These are phyloP conservation scores for Thelephora terrestris DNA, from an alignment of 1,284 basidiomycete genomes.

Conservation along the genomic window DNA sequence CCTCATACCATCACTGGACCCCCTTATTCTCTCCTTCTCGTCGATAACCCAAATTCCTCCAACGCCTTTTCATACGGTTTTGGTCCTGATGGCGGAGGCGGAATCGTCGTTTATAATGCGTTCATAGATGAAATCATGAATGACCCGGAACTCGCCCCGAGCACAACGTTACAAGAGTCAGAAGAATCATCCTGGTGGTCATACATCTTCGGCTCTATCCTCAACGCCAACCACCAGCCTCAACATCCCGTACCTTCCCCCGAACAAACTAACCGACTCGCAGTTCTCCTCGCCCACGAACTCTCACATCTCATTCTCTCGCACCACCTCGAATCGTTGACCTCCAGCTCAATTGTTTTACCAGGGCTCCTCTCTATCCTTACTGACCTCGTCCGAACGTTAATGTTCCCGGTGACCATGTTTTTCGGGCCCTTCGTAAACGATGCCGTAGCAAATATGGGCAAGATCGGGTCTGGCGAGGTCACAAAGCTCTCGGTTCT, in stretches of 20 bases:
- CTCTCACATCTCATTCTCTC: conserved; percentile 78
- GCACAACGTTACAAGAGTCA: conserved; percentile 5
- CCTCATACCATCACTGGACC: conserved; percentile 65
- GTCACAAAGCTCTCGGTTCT: conserved; percentile 59
- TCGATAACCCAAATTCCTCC: conserved; percentile 65
- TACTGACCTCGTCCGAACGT: conserved; percentile 63
- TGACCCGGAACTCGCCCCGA: conserved; percentile 10
- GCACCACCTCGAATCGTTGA: conserved; percentile 84
- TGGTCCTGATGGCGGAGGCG: conserved; percentile 80
- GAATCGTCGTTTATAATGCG: conserved; percentile 84
- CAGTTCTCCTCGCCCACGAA: conserved; percentile 81
- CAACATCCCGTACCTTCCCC: conserved; percentile 52
- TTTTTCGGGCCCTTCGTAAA: conserved; percentile 86
- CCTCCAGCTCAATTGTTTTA: conserved; percentile 70
- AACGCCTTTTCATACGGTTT: conserved; percentile 93
- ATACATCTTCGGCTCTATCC: conserved; percentile 36
- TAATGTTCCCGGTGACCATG: conserved; percentile 83
- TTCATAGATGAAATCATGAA: conserved; percentile 71
- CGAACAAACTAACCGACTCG: conserved; percentile 76
- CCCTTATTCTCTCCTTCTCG: conserved; percentile 78
- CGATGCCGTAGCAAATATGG: conserved; percentile 76
- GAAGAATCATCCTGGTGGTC: conserved; percentile 36
- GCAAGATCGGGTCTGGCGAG: conserved; percentile 66
- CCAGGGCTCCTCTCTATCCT: conserved; percentile 71
- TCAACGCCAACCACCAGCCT: conserved; percentile 21